Conservation (phyloP, 2,329 filamentous ascomycete genomes). For the Rhynchosporium graminicola region DNA sequence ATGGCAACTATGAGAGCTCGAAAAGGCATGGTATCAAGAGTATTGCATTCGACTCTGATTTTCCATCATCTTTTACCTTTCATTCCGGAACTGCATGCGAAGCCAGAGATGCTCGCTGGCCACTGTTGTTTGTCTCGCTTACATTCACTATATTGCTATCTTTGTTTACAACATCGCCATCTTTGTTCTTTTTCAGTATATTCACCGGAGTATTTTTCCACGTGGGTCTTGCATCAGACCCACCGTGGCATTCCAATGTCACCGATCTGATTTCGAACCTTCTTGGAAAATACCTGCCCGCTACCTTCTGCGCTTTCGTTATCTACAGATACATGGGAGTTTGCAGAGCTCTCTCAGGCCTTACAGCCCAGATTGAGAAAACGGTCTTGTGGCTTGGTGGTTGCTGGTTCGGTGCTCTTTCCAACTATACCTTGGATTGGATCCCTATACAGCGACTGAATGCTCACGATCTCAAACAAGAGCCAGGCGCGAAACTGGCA, state of each 20-base stretch:
- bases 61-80: constrained; percentile 85
- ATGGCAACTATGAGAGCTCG: constrained; percentile 62
- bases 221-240: constrained; percentile 85
- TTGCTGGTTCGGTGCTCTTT: constrained; percentile 87
- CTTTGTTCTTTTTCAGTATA: constrained; percentile 79
- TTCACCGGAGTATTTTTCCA: constrained; percentile 88
- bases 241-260: constrained; percentile 68
- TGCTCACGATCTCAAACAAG: constrained; percentile 80
- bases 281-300: constrained; percentile 80
- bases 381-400: constrained; percentile 86
- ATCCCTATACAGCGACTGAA: constrained; percentile 95
- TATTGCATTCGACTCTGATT: constrained; percentile 80
- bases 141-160: constrained; percentile 77
- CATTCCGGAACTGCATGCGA: constrained; percentile 63
- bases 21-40: constrained; percentile 75
- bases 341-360: constrained; percentile 65
- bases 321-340: constrained; percentile 84
- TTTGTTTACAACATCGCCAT: constrained; percentile 76
- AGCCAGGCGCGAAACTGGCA: constrained; percentile 85
- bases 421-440: constrained; percentile 92
- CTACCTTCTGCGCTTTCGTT: constrained; percentile 83
- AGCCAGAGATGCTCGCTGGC: constrained; percentile 80
- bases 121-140: constrained; percentile 76
- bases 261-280: constrained; percentile 74
- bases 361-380: constrained; percentile 87